These are phyloP conservation scores for Fereydounia khargensis DNA, from an alignment of 1,284 basidiomycete genomes.

Conservation along the genomic window DNA sequence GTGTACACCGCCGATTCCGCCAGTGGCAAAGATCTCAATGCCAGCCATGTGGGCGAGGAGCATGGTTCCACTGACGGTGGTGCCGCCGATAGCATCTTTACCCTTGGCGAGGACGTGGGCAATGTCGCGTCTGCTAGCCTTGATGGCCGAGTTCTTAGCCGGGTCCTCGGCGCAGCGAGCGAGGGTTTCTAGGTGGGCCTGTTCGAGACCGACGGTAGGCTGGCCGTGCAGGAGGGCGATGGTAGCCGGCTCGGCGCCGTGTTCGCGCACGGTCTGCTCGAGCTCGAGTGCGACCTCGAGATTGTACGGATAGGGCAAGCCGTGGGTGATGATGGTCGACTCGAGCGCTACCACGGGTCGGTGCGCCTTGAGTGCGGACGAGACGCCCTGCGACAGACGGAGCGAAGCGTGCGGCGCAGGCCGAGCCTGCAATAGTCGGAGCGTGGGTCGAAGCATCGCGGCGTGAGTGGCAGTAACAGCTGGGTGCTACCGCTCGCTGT, in stretches of 20 bases:
- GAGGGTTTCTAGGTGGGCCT: slow-evolving; percentile 69
- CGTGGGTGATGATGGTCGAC: slow-evolving; percentile 89
- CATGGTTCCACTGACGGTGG: slow-evolving; percentile 82
- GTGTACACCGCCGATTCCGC: slow-evolving; percentile 78
- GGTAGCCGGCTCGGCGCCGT: slow-evolving; percentile 81
- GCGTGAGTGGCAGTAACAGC: no score
- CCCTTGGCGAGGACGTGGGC: slow-evolving; percentile 70
- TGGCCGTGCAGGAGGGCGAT: slow-evolving; percentile 81
- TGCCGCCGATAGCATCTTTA: slow-evolving; percentile 70
- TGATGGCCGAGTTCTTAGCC: slow-evolving; percentile 60
- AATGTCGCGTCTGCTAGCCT: slow-evolving; percentile 85
- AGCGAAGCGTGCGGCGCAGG: slow-evolving; percentile 17
- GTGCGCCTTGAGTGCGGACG: slow-evolving; percentile 10
- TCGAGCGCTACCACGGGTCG: slow-evolving; percentile 63
- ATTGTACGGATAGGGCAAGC: slow-evolving; percentile 67
- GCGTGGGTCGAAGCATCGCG: no score
- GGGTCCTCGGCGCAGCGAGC: slow-evolving; percentile 61
- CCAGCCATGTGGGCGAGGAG: slow-evolving; percentile 51
- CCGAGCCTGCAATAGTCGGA: no score
- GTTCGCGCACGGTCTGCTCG: slow-evolving; percentile 74
- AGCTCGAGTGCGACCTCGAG: slow-evolving; percentile 71
- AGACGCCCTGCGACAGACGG: slow-evolving; percentile 9
- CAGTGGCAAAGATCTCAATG: slow-evolving; percentile 57
- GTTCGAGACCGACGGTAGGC: slow-evolving; percentile 78
- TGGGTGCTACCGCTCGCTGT: no score